Base-by-base conservation (phyloP, 1,139 yeast species). In the Zygosaccharomyces pseudobailii region DNA sequence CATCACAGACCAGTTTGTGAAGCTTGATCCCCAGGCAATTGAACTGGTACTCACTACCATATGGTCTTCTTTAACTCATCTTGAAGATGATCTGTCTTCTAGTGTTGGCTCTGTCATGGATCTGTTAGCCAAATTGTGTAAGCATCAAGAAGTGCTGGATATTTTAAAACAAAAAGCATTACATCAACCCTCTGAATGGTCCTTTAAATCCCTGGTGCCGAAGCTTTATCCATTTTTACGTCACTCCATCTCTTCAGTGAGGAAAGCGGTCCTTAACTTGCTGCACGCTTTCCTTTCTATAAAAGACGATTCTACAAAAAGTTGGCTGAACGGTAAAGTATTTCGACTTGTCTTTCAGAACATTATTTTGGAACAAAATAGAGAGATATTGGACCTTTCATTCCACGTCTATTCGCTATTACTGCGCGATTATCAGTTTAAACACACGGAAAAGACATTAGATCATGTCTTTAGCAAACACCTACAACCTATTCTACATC, bases 81-180 rank as follows among this genome's bases (percentile, higher is more conserved):
- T 90, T 51, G 82, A 87, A 56, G 98, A 92, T 64, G 98, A 92
- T 65, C 73, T 92, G 45, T 86, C 95, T 20, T 96, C 97, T 0
- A 86, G 96, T 13, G 90, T 92, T 44, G 97, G 97, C 36, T 87
- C 95, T 3, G 95, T 92, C 2, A 92, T 92, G 97, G 97, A 92
- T 65, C 71, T 92, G 36, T 73, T 92, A 51, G 94, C 97, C 2
- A 88, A 85, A 60, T 73, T 92, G 44, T 92, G 97, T 67, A 79
- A 89, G 3, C 92, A 84, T 66, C 79, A 82, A 5, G 82, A 82
- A 59, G 96, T 90, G 4, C 72, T 90, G 40, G 81, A 78, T 24
- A 77, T 84, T 24, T 79, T 92, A 75, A 72, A 84, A 55, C 71
- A 72, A 28, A 81, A 81, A 54, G 85, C 92, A 0, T 59, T 65